phyloP scores from a whole-genome alignment of 257 asterid species.

The Nicotiana noctiflora region DNA sequence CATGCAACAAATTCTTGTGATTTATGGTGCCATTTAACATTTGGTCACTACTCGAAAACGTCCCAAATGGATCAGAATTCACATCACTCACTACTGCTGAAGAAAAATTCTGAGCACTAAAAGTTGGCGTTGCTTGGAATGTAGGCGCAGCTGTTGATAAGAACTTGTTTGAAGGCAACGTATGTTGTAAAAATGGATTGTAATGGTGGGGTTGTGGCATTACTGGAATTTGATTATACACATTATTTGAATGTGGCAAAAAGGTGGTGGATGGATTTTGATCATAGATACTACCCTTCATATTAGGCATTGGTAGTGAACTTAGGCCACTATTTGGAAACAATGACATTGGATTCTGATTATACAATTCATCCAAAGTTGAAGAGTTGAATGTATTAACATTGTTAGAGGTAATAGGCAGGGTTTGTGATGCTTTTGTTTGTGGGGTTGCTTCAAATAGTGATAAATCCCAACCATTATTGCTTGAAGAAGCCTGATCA shows the following conservation, averaged over 20 bases:
- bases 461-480: constrained; percentile 29
- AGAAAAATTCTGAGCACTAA: constrained; percentile 30
- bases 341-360: background rate
- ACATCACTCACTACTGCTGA: constrained; percentile 17
- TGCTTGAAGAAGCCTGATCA: background rate
- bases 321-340: background rate
- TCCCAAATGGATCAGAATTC: constrained; percentile 46
- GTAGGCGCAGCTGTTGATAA: constrained; percentile 22
- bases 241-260: background rate
- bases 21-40: constrained; percentile 20
- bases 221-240: constrained; percentile 5
- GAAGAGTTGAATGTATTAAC: background rate
- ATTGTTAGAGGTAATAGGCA: background rate
- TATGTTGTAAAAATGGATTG: constrained; percentile 62
- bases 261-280: background rate
- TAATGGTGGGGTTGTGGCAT: constrained; percentile 21
- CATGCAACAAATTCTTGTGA: constrained; percentile 36
- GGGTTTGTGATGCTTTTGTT: background rate
- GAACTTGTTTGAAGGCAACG: background rate
- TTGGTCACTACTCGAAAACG: constrained; percentile 20
- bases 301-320: background rate
- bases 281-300: background rate
- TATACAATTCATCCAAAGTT: constrained; percentile 9
- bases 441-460: constrained; percentile 22
- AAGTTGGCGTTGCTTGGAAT: constrained; percentile 44